Base-by-base conservation (phyloP, 1,139 yeast species). In the Diutina scorzettiae region DNA sequence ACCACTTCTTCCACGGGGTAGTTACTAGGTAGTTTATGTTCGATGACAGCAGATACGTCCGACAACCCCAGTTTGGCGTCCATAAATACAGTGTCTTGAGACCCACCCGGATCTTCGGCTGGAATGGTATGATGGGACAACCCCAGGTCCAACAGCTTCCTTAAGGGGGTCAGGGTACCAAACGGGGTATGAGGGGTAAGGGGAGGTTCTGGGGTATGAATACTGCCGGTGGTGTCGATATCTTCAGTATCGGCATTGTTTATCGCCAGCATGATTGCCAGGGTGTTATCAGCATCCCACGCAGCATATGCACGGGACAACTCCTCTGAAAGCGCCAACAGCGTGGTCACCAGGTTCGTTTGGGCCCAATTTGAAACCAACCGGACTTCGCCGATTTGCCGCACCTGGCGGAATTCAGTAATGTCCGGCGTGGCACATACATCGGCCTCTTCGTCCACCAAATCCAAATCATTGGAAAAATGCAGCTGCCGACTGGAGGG, bases 211-310 rank as follows among this genome's bases (percentile, higher is more conserved):
- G 37, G 37, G n/a, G 37, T 32, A 17, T 32, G 37, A 3, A 32
- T 17, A 12, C 24, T 19, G 24, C 25, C 37, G n/a, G 25, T 32
- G 7, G 21, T 21, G 21, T 32, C 37, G 25, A 56, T 64, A 48
- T 68, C 73, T 42, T 58, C 60, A 3, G 72, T 65, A 37, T 60
- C 53, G 6, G 72, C 73, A 47, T 67, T 64, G 41, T 65, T 57
- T 41, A 69, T 69, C 45, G 63, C 69, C 42, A 63, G 53, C 47
- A 69, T 53, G 12, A 69, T 67, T 28, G 63, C 70, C 41, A 62
- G 58, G 2, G 70, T 63, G 37, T 59, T 46, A 23, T 50, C 44
- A 24, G 20, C 41, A 20, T 21, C 30, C 30, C 8, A 27, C 14
- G 30, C 24, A 3, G 37, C 37, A 11, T 19, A 32, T 4, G 37